Percentiles rank a stretch among this genome's conserved stretches.
Conservation (phyloP, 441 rosid species). For the Capsella rubella region DNA sequence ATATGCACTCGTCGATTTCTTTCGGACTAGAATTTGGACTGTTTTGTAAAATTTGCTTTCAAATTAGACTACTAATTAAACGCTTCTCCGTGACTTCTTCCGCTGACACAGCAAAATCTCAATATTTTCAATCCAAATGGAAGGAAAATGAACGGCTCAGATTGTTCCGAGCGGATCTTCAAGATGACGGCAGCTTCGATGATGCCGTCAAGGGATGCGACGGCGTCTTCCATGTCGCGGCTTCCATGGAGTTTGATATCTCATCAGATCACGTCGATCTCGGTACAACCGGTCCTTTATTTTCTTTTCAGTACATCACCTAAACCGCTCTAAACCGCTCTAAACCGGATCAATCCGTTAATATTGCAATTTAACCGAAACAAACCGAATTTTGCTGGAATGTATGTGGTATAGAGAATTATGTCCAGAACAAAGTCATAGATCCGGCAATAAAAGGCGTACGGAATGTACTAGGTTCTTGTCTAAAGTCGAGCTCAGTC, state of each 20-base stretch:
- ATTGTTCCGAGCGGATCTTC: slow-evolving; percentile 76
- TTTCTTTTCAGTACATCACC: neutral
- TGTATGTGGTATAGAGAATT: slow-evolving; percentile 46
- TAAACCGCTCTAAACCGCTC: slow-evolving; percentile 12
- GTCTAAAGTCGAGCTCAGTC: slow-evolving; percentile 68
- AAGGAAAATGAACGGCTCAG: slow-evolving; percentile 52
- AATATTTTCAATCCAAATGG: slow-evolving; percentile 55
- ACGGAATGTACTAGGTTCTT: slow-evolving; percentile 72
- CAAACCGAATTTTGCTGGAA: slow-evolving; percentile 13
- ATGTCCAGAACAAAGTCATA: slow-evolving; percentile 58
- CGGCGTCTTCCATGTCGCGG: slow-evolving; percentile 92
- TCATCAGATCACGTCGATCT: slow-evolving; percentile 40
- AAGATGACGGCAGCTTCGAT: slow-evolving; percentile 77
- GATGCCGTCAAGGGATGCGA: slow-evolving; percentile 74
- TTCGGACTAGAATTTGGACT: neutral
- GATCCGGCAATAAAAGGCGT: slow-evolving; percentile 78
- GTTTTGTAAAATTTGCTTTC: slow-evolving; percentile 3
- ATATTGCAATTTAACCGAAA: slow-evolving; percentile 16
- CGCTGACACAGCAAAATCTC: slow-evolving; percentile 53
- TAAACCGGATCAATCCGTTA: neutral
- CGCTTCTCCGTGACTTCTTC: neutral
- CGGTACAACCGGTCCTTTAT: slow-evolving; percentile 46
- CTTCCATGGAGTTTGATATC: slow-evolving; percentile 71
- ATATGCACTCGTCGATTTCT: neutral
- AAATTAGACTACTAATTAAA: neutral